Base-by-base conservation (phyloP, 2,329 filamentous ascomycete species). In the Ascosphaera apis region DNA sequence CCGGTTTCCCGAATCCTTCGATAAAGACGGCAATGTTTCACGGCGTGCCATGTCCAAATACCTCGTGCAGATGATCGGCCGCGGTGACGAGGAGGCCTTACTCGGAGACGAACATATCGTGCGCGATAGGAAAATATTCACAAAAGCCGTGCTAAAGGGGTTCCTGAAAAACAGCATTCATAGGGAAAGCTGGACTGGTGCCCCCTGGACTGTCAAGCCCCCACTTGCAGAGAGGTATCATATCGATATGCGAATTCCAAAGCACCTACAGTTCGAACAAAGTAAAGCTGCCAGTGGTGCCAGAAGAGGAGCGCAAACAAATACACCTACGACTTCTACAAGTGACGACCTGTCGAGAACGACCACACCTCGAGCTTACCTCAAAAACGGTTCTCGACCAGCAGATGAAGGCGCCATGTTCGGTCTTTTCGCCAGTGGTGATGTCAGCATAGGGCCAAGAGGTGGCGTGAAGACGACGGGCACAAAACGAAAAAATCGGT, bases 91-190 rank as follows among this genome's bases (percentile, higher is more conserved):
- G 43, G 82, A 91, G 53, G 76, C 74, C 8, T 62, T 81, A n/a
- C 66, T 88, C 13, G 77, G 84, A 45, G 76, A 82, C 53, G 64
- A 77, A 35, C 76, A 91, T 49, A 75, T 95, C 38, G 76, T 70
- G 42, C 76, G 88, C 42, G 84, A 93, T 50, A 73, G 83, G 36
- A 91, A 86, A 47, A 69, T 81, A 33, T 98, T 95, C 51, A 93
- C 86, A 18, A 95, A 98, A 56, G 75, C 84, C 34, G 84, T 93
- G 53, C 63, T 98, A 30, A 74, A 86, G 23, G 82, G 83, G 4
- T 98, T 93, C 44, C 80, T 98, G 43, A 92, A 92, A 52, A 84
- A 91, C 54, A 88, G 83, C 0, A 77, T 93, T n/a, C 77, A 75
- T 2, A 66, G 86, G 41, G 88, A 95, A 49, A 71, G 82, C 3